Evolutionary conservation across 257 asterid genomes (phyloP), one percentile per base, ranked within the genome.

Genomic region (Eucommia ulmoides): DNA sequence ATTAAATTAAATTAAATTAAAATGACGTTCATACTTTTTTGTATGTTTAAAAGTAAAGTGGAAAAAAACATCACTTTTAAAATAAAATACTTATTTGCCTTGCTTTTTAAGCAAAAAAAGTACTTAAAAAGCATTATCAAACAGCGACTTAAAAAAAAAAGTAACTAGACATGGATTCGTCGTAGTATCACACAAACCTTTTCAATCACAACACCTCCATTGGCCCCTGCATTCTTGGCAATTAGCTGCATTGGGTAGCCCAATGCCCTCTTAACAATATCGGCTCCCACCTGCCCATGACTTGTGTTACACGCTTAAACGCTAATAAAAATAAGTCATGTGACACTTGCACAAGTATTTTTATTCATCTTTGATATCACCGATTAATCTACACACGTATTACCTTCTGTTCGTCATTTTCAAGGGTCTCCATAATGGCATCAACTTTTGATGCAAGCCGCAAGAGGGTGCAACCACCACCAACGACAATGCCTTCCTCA

Each of bases 401-500:
- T 18, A 66, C 72, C 73, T 66, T 66, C 54, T 66, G 64, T 20
- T 66, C 73, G 19, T 60, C 73, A 35, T 71, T 73, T 8, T 74
- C 86, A 41, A 80, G 78, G 22, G 77, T 72, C 33, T 61, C 76
- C 61, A 71, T 80, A 33, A 77, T 64, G 52, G 78, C 65, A 54
- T 68, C 74, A 51, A 80, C 75, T 63, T 70, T 59, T 22, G 74
- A 57, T 12, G 92, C 79, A 64, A 80, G 83, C 50, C 82, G 66
- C 66, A 77, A 67, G 62, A 77, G 51, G 17, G 84, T 66, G 47
- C 83, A 79, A 29, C 93, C 93, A 50, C 88, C 93, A 8, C 93
- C 93, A 19, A 79, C 84, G 18, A 81, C 93, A 20, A 81, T 78
- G 19, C 88, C 93, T 61, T 81, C 93, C 70, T 81, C 81, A 41